Percentiles rank a stretch among this genome's conserved stretches.
Conservation (phyloP, 352 stramenopile genomes). For the Pythium scleroteichum region DNA sequence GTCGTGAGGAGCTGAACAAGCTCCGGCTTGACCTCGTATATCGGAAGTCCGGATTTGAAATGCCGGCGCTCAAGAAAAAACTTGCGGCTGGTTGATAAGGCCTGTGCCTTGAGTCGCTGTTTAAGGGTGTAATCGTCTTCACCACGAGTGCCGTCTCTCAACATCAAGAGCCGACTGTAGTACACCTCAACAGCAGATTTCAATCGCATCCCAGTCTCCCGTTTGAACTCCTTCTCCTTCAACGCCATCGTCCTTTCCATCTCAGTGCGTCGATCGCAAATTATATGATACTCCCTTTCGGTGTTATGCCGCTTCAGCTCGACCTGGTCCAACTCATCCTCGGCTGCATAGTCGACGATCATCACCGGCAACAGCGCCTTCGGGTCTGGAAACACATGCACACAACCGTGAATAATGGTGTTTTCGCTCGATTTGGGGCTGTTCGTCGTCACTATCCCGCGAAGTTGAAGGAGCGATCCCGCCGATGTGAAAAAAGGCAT, state of each 20-base stretch:
- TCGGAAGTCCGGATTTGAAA: slow-evolving; percentile 22
- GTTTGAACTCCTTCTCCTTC: slow-evolving; percentile 15
- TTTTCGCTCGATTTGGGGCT: slow-evolving; percentile 5
- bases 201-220: background rate
- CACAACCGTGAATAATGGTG: slow-evolving; percentile 10
- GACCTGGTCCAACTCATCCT: slow-evolving; percentile 13
- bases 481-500: background rate
- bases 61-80: slow-evolving; percentile 20
- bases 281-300: background rate
- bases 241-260: slow-evolving; percentile 12
- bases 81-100: background rate
- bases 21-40: slow-evolving; percentile 27
- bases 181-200: slow-evolving; percentile 17
- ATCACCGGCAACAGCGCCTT: slow-evolving; percentile 19
- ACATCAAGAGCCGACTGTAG: background rate
- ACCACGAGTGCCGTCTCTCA: background rate
- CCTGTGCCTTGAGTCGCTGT: background rate
- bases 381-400: slow-evolving; percentile 28
- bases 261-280: background rate
- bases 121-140: background rate
- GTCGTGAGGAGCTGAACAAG: slow-evolving; percentile 18
- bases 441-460: slow-evolving; percentile 8
- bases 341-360: slow-evolving; percentile 23
- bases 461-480: slow-evolving; percentile 19
- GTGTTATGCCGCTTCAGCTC: background rate